Percentiles rank a stretch among this genome's conserved stretches.
Conservation (phyloP, 805 yeast genomes). For the Wickerhamomyces tratensis region DNA sequence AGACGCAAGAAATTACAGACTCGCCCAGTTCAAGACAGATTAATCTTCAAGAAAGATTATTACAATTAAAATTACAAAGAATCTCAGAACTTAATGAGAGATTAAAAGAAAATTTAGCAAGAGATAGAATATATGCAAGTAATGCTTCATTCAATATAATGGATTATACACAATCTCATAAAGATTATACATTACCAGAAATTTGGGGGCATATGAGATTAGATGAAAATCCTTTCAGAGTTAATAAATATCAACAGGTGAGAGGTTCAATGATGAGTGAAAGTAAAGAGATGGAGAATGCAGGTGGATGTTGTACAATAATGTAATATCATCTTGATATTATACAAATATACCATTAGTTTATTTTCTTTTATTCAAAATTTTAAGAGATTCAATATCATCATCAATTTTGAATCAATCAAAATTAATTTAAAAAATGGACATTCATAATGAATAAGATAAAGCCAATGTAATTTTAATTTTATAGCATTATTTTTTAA, state of each 20-base stretch:
- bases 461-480: too few species aligned
- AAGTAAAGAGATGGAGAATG: neutral
- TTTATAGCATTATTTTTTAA: too few species aligned
- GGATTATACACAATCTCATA: conserved; percentile 23
- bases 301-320: conserved; percentile 24
- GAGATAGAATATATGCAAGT: conserved; percentile 56
- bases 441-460: too few species aligned
- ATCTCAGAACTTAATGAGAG: conserved; percentile 46
- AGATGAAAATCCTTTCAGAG: conserved; percentile 29
- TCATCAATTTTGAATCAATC: too few species aligned
- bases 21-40: conserved; percentile 1
- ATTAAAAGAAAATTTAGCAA: conserved; percentile 37
- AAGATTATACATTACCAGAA: conserved; percentile 29
- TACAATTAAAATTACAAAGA: conserved; percentile 49
- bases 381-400: too few species aligned
- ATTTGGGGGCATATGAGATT: conserved; percentile 29
- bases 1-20: too few species aligned
- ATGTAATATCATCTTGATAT: conserved; percentile 13
- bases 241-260: conserved; percentile 5
- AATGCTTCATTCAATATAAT: conserved; percentile 43
- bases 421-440: too few species aligned
- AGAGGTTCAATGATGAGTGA: neutral
- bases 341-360: neutral
- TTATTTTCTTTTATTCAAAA: neutral
- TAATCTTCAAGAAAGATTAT: conserved; percentile 31